A percentile compares a stretch with the other conserved stretches of the same genome.
These are phyloP conservation scores for Euphrasia arctica DNA, from an alignment of 305 asterid genomes.

Conservation along the genomic window DNA sequence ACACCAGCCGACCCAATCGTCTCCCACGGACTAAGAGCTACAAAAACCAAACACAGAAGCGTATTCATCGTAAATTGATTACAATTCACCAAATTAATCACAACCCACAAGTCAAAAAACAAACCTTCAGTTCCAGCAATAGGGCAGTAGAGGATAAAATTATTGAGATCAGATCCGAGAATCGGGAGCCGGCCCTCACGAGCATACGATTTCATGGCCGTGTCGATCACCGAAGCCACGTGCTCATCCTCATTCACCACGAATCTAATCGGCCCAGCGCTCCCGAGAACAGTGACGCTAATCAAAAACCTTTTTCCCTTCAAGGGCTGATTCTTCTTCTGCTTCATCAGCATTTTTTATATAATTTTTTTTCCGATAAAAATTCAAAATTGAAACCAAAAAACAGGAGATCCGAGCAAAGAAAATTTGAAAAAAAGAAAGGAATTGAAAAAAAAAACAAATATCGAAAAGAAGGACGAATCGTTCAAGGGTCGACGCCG, in stretches of 20 bases:
- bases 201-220: slow-evolving; percentile 77
- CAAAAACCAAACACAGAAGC: slow-evolving; percentile 14
- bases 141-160: slow-evolving; percentile 75
- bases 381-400: neutral
- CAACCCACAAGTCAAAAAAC: neutral
- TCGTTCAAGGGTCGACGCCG: slow-evolving; percentile 77
- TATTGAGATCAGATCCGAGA: slow-evolving; percentile 70
- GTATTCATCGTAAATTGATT: too few species aligned
- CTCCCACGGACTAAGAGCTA: slow-evolving; percentile 85
- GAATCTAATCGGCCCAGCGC: slow-evolving; percentile 92
- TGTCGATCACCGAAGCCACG: slow-evolving; percentile 71
- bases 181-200: slow-evolving; percentile 92
- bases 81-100: neutral
- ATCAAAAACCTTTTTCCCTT: slow-evolving; percentile 73
- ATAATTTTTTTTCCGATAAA: neutral
- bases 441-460: slow-evolving; percentile 16
- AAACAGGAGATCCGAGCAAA: too few species aligned
- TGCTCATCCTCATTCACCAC: slow-evolving; percentile 79
- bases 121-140: slow-evolving; percentile 71
- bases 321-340: slow-evolving; percentile 60
- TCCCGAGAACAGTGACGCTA: slow-evolving; percentile 77
- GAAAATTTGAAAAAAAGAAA: slow-evolving; percentile 7
- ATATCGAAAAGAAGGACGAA: neutral
- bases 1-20: slow-evolving; percentile 82
- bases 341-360: slow-evolving; percentile 67